A percentile compares a stretch with the other conserved stretches of the same genome.
These are phyloP conservation scores for Fusarium sp. DNA, from an alignment of 2,329 filamentous ascomycete genomes.

Conservation along the genomic window DNA sequence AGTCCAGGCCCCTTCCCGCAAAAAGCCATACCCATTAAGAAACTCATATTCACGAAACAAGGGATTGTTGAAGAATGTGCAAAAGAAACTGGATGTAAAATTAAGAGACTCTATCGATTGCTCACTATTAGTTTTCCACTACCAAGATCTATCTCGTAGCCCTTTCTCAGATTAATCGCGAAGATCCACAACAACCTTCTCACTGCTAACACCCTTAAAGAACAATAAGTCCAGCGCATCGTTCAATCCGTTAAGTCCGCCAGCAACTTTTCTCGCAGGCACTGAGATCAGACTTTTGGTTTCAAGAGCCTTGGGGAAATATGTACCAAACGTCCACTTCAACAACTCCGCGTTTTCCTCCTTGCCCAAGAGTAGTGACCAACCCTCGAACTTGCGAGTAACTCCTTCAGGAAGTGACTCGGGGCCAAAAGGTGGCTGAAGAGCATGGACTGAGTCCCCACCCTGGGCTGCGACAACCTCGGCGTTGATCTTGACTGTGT, in stretches of 20 bases:
- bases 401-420: slow-evolving; percentile 30
- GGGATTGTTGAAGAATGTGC: too few species aligned
- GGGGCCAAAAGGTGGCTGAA: slow-evolving; percentile 31
- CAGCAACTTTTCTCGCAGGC: slow-evolving; percentile 24
- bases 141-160: rapidly evolving
- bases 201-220: slow-evolving; percentile 32
- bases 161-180: not conserved
- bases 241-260: slow-evolving; percentile 30
- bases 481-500: slow-evolving; percentile 31
- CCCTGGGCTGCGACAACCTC: slow-evolving; percentile 30
- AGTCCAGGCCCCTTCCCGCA: too few species aligned
- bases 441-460: slow-evolving; percentile 29
- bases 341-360: slow-evolving; percentile 30
- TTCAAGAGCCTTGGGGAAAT: slow-evolving; percentile 29
- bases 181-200: slow-evolving; percentile 39
- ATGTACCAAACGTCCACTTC: slow-evolving; percentile 34
- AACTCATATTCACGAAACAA: too few species aligned
- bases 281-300: slow-evolving; percentile 23
- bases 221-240: slow-evolving; percentile 28
- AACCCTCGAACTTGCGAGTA: slow-evolving; percentile 34
- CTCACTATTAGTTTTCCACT: not conserved
- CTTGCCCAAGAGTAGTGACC: slow-evolving; percentile 37
- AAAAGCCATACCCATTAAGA: too few species aligned
- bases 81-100: too few species aligned
- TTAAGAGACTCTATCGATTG: too few species aligned